phyloP scores from a whole-genome alignment of 768 basidiomycete species.

The Cystofilobasidium ferigula region DNA sequence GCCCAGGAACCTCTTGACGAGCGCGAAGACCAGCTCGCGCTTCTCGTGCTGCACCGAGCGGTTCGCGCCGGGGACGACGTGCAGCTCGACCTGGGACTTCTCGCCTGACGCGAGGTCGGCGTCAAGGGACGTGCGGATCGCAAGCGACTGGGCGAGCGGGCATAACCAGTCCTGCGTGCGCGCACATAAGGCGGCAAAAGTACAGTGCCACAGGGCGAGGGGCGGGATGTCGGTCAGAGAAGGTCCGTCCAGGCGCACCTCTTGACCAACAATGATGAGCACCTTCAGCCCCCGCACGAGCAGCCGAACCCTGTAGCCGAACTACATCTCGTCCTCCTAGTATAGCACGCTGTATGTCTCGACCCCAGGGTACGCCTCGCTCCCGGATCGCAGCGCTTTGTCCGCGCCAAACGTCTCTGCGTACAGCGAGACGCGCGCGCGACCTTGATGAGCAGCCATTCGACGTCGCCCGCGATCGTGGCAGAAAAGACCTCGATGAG shows the following conservation, averaged over 20 bases:
- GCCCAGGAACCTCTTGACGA: neutral
- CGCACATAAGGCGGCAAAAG: neutral
- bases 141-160: neutral
- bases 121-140: no score
- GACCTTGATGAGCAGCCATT: slow-evolving; percentile 4
- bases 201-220: no score
- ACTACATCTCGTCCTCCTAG: neutral
- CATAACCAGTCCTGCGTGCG: slow-evolving; percentile 2
- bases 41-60: slow-evolving; percentile 1
- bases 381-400: neutral
- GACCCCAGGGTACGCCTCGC: neutral
- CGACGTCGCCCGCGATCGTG: slow-evolving; percentile 1
- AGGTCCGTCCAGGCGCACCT: neutral
- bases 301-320: neutral
- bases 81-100: neutral
- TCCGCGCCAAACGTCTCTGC: neutral
- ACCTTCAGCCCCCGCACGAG: neutral
- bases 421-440: neutral
- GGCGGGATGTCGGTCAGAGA: no score
- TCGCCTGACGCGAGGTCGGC: neutral
- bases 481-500: neutral
- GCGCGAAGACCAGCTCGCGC: neutral
- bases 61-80: neutral
- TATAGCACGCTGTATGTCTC: slow-evolving; percentile 1
- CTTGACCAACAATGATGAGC: neutral